These are phyloP conservation scores for Phytopythium ostracodes DNA, from an alignment of 352 stramenopile species.

Conservation along the genomic window DNA sequence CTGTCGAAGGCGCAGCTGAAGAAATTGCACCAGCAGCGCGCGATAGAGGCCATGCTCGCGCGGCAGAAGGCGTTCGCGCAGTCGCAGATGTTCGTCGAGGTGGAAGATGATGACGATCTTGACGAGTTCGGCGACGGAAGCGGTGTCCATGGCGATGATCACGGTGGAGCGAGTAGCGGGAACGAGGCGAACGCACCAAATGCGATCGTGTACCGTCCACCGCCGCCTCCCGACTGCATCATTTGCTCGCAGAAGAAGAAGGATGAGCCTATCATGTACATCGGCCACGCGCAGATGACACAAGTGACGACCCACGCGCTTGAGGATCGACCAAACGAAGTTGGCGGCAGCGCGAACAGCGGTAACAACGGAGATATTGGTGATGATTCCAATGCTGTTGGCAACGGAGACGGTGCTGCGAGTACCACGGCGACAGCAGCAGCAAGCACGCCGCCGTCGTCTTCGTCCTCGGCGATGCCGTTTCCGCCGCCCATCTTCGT, in stretches of 20 bases:
- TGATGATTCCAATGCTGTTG: neutral
- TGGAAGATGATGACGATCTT: conserved; percentile 65
- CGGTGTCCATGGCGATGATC: conserved; percentile 16
- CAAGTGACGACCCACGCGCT: conserved; percentile 46
- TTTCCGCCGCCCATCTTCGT: conserved; percentile 71
- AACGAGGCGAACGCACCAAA: conserved; percentile 16
- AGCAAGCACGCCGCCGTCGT: neutral
- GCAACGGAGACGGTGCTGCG: neutral
- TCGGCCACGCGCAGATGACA: conserved; percentile 75
- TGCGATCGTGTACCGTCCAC: conserved; percentile 56
- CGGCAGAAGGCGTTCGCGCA: conserved; percentile 74
- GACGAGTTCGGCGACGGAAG: conserved; percentile 26
- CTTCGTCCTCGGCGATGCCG: neutral
- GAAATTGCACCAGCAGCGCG: conserved; percentile 77
- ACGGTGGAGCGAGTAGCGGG: conserved; percentile 12
- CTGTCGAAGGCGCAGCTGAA: conserved; percentile 70
- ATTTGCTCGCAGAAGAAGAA: conserved; percentile 86
- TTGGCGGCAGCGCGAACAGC: neutral
- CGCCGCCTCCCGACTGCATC: conserved; percentile 71
- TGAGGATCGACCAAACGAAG: conserved; percentile 35
- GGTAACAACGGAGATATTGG: neutral
- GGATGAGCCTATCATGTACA: conserved; percentile 83
- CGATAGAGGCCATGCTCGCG: conserved; percentile 82
- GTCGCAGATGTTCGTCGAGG: conserved; percentile 60
- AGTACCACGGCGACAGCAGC: neutral